A percentile compares a stretch with the other conserved stretches of the same genome.
phyloP scores from a whole-genome alignment of 2,329 filamentous ascomycete genomes.

The Helotiales sp. region DNA sequence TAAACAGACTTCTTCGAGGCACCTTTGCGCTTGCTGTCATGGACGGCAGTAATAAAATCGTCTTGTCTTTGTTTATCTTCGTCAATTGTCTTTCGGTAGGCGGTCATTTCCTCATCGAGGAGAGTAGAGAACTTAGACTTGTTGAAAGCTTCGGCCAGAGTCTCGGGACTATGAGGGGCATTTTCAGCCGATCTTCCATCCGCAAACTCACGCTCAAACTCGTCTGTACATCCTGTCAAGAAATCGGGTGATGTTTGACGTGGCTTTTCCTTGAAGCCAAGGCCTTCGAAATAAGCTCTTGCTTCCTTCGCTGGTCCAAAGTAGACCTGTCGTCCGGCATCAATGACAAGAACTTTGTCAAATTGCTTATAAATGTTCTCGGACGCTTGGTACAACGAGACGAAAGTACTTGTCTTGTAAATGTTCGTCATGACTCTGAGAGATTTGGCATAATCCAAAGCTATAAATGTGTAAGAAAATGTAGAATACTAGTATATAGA shows the following conservation, averaged over 20 bases:
- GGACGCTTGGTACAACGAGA: conserved; percentile 68
- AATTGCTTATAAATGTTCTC: conserved; percentile 71
- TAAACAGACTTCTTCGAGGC: conserved; percentile 76
- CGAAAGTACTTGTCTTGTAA: conserved; percentile 67
- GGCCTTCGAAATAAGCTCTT: conserved; percentile 62
- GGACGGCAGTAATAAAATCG: conserved; percentile 75
- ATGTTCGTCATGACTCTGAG: conserved; percentile 75
- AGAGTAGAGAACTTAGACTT: conserved; percentile 58
- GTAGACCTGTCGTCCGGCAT: conserved; percentile 68
- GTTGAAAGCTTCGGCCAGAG: conserved; percentile 69
- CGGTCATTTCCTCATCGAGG: conserved; percentile 64
- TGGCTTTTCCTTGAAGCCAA: conserved; percentile 58
- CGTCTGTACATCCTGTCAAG: conserved; percentile 73
- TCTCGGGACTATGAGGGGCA: conserved; percentile 67
- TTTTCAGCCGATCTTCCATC: conserved; percentile 64
- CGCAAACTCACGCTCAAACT: conserved; percentile 78
- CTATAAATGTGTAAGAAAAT: too few relatives aligned
- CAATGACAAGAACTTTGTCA: conserved; percentile 80
- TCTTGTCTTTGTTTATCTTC: conserved; percentile 68
- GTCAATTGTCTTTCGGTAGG: conserved; percentile 65
- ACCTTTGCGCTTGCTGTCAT: conserved; percentile 74
- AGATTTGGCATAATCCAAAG: conserved; percentile 73
- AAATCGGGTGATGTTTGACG: conserved; percentile 74
- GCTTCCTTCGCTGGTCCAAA: conserved; percentile 62
- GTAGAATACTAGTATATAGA: too few relatives aligned